Evolutionary conservation across 805 yeast genomes (phyloP).

Genomic region (Kodamaea nitidulidarum): DNA sequence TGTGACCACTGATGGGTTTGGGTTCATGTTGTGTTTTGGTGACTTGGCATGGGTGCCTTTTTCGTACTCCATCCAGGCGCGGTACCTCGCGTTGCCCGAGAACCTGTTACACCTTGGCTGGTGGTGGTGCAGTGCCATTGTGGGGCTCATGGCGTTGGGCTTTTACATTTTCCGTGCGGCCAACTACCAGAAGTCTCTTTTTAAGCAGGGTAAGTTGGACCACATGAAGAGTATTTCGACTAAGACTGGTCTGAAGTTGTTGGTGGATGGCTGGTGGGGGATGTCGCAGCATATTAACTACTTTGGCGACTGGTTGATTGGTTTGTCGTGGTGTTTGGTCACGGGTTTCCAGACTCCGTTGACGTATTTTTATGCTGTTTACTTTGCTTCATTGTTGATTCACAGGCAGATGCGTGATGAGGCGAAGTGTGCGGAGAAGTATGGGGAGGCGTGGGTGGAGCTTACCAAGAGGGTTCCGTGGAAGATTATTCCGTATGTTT

Average conservation of each 20-base stretch:
- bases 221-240: slow-evolving; percentile 64
- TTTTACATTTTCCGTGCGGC: slow-evolving; percentile 79
- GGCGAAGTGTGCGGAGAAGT: slow-evolving; percentile 80
- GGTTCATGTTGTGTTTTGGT: slow-evolving; percentile 93
- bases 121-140: slow-evolving; percentile 35
- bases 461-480: slow-evolving; percentile 81
- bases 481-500: slow-evolving; percentile 84
- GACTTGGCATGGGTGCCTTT: slow-evolving; percentile 92
- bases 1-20: slow-evolving; percentile 93
- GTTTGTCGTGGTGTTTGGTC: slow-evolving; percentile 88
- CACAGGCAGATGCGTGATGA: slow-evolving; percentile 94
- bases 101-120: slow-evolving; percentile 55
- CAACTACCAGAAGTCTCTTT: slow-evolving; percentile 79
- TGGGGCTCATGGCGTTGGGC: slow-evolving; percentile 55
- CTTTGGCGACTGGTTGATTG: slow-evolving; percentile 91
- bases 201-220: slow-evolving; percentile 71
- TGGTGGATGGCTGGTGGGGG: slow-evolving; percentile 97
- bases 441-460: slow-evolving; percentile 81
- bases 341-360: slow-evolving; percentile 78
- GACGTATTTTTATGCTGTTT: slow-evolving; percentile 82
- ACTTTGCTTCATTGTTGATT: slow-evolving; percentile 74
- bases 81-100: slow-evolving; percentile 60
- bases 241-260: slow-evolving; percentile 69
- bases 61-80: slow-evolving; percentile 80
- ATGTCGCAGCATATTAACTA: slow-evolving; percentile 89